These are phyloP conservation scores for Capronia americana DNA, from an alignment of 2,329 filamentous ascomycete species.

Conservation along the genomic window DNA sequence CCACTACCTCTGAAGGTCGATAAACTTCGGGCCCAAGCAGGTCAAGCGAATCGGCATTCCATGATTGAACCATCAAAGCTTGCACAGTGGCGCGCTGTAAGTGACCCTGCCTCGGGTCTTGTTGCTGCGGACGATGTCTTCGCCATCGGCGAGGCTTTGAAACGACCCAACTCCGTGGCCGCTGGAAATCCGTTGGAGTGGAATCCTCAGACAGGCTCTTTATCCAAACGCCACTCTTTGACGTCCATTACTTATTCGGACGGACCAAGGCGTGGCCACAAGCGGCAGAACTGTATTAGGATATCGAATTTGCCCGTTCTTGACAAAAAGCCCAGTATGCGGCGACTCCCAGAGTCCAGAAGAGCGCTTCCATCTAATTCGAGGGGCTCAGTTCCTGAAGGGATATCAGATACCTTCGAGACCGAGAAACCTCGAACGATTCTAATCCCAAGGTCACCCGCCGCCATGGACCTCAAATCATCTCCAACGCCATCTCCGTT, in stretches of 20 bases:
- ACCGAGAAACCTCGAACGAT: conserved; percentile 6
- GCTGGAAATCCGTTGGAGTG: conserved; percentile 36
- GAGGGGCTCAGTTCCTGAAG: not conserved
- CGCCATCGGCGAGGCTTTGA: conserved; percentile 4
- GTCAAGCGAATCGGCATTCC: conserved; percentile 23
- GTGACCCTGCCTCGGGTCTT: conserved; percentile 28
- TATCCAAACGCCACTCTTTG: conserved; percentile 24
- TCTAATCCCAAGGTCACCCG: not conserved
- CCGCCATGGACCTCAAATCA: conserved; percentile 5
- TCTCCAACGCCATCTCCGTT: conserved; percentile 27
- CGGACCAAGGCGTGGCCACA: conserved; percentile 45
- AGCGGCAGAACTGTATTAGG: conserved; percentile 52
- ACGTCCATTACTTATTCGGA: conserved; percentile 21
- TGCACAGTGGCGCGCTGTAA: conserved; percentile 26
- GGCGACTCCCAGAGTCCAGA: conserved; percentile 23
- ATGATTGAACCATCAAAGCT: conserved; percentile 34
- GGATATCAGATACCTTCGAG: not conserved
- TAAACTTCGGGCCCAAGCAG: conserved; percentile 13
- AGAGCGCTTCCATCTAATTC: conserved; percentile 15
- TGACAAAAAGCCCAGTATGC: conserved; percentile 9
- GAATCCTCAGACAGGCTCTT: conserved; percentile 25
- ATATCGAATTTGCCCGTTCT: conserved; percentile 40
- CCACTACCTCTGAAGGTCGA: conserved; percentile 13
- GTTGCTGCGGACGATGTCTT: conserved; percentile 21
- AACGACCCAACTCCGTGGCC: conserved; percentile 37